These are phyloP conservation scores for Entoloma clypeatum DNA, from an alignment of 1,284 basidiomycete species.

Conservation along the genomic window DNA sequence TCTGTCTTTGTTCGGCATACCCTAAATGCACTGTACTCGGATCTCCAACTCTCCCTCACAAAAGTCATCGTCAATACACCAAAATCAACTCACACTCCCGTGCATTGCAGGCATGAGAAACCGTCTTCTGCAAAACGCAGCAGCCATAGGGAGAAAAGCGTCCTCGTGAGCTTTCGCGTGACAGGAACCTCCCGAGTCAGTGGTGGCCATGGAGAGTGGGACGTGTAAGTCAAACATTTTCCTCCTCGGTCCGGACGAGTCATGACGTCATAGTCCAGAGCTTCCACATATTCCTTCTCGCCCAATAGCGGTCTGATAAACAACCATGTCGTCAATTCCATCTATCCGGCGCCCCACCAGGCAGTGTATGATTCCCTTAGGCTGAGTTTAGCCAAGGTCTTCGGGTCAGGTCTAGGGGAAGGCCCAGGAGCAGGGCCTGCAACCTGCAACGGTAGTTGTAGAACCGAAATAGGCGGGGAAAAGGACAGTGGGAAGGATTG, in stretches of 20 bases:
- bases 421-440: slow-evolving; percentile 6
- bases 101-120: slow-evolving; percentile 13
- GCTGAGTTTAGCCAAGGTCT: slow-evolving; percentile 42
- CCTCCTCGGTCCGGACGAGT: slow-evolving; percentile 3
- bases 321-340: slow-evolving; percentile 62
- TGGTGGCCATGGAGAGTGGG: slow-evolving; percentile 57
- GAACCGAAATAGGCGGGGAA: neutral
- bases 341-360: slow-evolving; percentile 69
- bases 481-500: neutral
- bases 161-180: slow-evolving; percentile 54
- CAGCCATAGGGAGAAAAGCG: slow-evolving; percentile 44
- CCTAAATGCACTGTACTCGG: slow-evolving; percentile 68
- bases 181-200: slow-evolving; percentile 58
- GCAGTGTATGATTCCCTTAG: slow-evolving; percentile 63
- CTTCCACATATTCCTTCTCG: slow-evolving; percentile 73
- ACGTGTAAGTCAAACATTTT: slow-evolving; percentile 49
- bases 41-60: slow-evolving; percentile 53
- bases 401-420: slow-evolving; percentile 34
- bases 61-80: slow-evolving; percentile 42
- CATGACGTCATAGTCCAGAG: slow-evolving; percentile 37
- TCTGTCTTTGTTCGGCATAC: slow-evolving; percentile 68
- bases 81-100: slow-evolving; percentile 15
- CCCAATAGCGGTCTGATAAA: slow-evolving; percentile 59
- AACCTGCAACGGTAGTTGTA: slow-evolving; percentile 3
- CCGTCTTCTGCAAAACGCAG: slow-evolving; percentile 16